A percentile compares a stretch with the other conserved stretches of the same genome.
These are phyloP conservation scores for Endogone sp. DNA, from an alignment of 192 early-diverging fungal genomes.

Conservation along the genomic window DNA sequence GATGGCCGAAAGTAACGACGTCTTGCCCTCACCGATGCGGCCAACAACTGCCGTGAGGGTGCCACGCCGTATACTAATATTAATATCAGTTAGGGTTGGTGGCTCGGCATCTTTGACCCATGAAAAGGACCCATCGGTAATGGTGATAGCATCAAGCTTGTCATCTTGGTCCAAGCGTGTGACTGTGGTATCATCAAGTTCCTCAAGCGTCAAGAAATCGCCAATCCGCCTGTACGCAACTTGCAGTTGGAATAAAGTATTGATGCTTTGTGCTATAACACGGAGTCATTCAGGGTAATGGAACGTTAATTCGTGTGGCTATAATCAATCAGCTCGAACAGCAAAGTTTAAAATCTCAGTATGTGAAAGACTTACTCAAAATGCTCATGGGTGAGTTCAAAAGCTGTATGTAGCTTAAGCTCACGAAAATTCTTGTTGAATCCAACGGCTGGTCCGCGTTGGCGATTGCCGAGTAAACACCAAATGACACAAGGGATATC, in stretches of 20 bases:
- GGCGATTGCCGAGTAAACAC: conserved; percentile 58
- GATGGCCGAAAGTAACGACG: conserved; percentile 61
- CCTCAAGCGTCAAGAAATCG: not conserved
- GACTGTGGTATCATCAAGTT: conserved; percentile 10
- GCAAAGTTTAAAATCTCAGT: no score
- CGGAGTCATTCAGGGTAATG: no score
- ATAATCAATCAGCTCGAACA: no score
- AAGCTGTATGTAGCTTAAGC: not conserved
- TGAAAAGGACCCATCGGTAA: not conserved
- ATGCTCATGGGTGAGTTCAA: conserved; percentile 1
- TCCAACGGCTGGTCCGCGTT: not conserved
- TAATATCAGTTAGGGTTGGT: conserved; percentile 33
- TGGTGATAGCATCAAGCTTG: conserved; percentile 8
- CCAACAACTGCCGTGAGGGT: conserved; percentile 59
- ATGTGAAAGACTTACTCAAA: no score
- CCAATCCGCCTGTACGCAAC: no score
- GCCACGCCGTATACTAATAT: conserved; percentile 26
- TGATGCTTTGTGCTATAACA: no score
- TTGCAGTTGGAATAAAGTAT: no score
- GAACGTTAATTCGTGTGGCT: no score
- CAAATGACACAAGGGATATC: conserved; percentile 39
- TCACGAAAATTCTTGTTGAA: not conserved
- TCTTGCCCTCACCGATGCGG: conserved; percentile 74
- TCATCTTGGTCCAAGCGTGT: conserved; percentile 7
- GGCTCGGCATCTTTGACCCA: conserved; percentile 6